These are phyloP conservation scores for Globisporangium irregulare DNA, from an alignment of 352 stramenopile species.

Conservation along the genomic window DNA sequence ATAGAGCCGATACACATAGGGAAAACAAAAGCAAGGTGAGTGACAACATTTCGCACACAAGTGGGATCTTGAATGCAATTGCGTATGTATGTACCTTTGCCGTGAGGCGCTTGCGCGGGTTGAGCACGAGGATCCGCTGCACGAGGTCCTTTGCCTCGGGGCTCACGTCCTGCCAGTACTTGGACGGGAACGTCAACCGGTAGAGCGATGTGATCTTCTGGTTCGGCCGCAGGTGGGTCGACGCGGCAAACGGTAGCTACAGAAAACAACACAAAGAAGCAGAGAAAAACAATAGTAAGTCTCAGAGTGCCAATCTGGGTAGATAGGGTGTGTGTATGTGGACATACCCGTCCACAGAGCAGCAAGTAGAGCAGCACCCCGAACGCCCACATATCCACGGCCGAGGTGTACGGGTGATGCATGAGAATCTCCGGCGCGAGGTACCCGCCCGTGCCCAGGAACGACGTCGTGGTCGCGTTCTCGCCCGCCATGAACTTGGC, in stretches of 20 bases:
- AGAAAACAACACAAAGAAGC: conserved; percentile 1
- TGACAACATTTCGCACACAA: neutral
- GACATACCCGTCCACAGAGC: conserved; percentile 92
- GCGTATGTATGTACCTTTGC: conserved; percentile 19
- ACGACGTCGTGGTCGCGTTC: conserved; percentile 56
- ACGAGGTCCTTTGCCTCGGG: conserved; percentile 56
- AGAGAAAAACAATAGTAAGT: neutral
- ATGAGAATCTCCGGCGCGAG: conserved; percentile 97
- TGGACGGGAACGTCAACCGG: conserved; percentile 64
- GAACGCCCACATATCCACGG: conserved; percentile 97
- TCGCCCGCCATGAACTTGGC: conserved; percentile 85
- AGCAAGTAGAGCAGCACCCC: conserved; percentile 96
- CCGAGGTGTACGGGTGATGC: conserved; percentile 92
- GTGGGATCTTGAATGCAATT: neutral
- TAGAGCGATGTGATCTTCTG: conserved; percentile 66
- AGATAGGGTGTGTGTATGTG: neutral
- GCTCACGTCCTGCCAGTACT: conserved; percentile 74
- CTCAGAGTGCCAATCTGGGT: neutral
- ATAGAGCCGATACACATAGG: neutral
- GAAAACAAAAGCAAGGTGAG: neutral
- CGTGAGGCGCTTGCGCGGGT: conserved; percentile 46
- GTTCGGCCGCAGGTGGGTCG: conserved; percentile 51
- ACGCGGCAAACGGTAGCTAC: conserved; percentile 62
- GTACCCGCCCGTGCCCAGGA: conserved; percentile 90
- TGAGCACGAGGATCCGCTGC: conserved; percentile 55